Base-by-base conservation (phyloP, 2,329 filamentous ascomycete genomes). In the Aspergillus brasiliensis region DNA sequence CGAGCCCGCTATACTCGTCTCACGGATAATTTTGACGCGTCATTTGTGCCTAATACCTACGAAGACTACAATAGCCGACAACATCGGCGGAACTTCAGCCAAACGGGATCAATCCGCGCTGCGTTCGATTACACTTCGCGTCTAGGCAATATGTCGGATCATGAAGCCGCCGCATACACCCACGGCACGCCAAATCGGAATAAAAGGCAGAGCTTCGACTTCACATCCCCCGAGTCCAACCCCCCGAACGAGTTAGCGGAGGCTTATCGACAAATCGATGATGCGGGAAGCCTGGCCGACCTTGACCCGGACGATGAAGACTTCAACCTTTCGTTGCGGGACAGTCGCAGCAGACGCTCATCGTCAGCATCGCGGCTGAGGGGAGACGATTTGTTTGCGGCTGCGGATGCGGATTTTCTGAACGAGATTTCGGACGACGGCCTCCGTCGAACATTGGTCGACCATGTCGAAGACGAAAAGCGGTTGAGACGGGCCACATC, bases 161-260 rank as follows among this genome's bases (percentile, higher is more conserved):
- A 57, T 21, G 68, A 69, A 46, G 66, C 57, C 53, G 53, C 65
- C 47, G 38, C 61, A 8, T 63, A 65, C 42, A 66, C 59, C 23
- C 53, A 42, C 28, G 63, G 58, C 15, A 72, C 68, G 47, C 69
- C 73, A 44, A 78, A 75, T 64, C 70, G 62, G 28, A 68, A 60
- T 49, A 66, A 67, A 53, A 70, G 67, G 28, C 67, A 68, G 21
- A 65, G 62, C 8, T 51, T 64, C 42, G 62, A 65, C 58, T 57
- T 60, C 27, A 66, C 65, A 21, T 78, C 74, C 10, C 74, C 76
- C 2, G 67, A 71, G 13, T 75, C 75, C 4, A 78, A 74, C 44
- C 76, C 78, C 2, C 77, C 76, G 15, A 68, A 68, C 27, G 78
- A 76, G 52, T 60, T 77, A 8, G 66, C 66, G 10, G 77, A 80